Base-by-base conservation (phyloP, 2,329 filamentous ascomycete species). In the Tolypocladium capitatum region DNA sequence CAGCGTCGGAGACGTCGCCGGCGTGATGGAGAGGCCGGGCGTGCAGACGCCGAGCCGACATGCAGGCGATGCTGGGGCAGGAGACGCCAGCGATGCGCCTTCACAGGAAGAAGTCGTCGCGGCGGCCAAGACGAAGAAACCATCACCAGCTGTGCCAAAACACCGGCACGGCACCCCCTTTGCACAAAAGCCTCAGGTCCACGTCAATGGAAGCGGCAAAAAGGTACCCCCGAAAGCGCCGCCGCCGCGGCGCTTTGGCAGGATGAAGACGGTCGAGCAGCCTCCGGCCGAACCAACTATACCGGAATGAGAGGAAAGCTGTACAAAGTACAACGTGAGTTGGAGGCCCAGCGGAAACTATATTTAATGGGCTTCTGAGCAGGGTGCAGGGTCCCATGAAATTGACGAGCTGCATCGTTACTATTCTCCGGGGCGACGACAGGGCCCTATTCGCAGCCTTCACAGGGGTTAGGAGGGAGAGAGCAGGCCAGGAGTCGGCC, bases 1-100 rank as follows among this genome's bases (percentile, higher is more conserved):
- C 53, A 90, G 85, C 59, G 83, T 92, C 43, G 72, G 80, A 32
- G 84, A 92, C 56, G 80, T 94, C 38, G 87, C 88, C 7, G 78
- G 80, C 11, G 84, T 89, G 41, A 86, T 76, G 62, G 87, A 91
- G 65, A 89, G 86, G 62, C 87, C 87, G 0, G 87, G 85, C 1
- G 80, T 91, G 21, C 81, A 89, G 57, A 89, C 87, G 18, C 87
- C 86, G 6, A 88, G 86, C 60, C 75, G 83, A 43, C 79, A 69
- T 51, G 60, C 63, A 43, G 57, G 51, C 16, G 49, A 48, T 1
- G 52, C 55, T 20, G 53, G 55, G 21, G 60, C 59, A 36, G 58
- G 54, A 11, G 55, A 55, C 11, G 49, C 55, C 14, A 18, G 34
- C 40, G 46, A 35, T 16, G 44, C 32, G 28, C 33, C n/a, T 3